Evolutionary conservation across 306 rosid genomes (phyloP).

Genomic region (Gastrolobium bilobum): DNA sequence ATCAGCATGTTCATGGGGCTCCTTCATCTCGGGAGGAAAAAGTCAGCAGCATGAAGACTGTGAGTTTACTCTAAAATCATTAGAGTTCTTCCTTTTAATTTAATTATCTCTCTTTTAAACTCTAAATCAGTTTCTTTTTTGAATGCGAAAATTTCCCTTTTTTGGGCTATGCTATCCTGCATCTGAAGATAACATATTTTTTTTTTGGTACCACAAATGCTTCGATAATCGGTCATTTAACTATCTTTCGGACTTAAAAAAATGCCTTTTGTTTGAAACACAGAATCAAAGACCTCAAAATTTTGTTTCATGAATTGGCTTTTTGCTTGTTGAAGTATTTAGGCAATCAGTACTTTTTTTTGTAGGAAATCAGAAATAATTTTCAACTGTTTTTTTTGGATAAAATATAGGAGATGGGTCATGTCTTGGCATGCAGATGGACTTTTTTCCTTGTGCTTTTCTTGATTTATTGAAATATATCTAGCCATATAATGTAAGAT

Average conservation of each 20-base stretch:
- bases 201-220: no score
- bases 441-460: not conserved
- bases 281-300: not conserved
- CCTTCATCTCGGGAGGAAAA: constrained; percentile 91
- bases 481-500: not conserved
- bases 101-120: constrained; percentile 30
- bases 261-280: not conserved
- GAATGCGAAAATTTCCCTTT: no score
- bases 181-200: no score
- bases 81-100: constrained; percentile 2
- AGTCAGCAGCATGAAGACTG: constrained; percentile 98
- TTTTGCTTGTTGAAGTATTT: constrained; percentile 40
- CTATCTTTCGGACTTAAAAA: constrained; percentile 6
- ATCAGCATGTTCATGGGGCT: constrained; percentile 81
- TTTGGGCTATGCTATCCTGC: no score
- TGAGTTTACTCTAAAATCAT: constrained; percentile 55
- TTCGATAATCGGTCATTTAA: constrained; percentile 34
- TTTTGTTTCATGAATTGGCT: constrained; percentile 15
- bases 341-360: not conserved
- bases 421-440: constrained; percentile 12
- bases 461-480: constrained; percentile 28
- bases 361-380: not conserved
- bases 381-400: constrained; percentile 19
- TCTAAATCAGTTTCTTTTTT: not conserved
- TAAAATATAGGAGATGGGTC: constrained; percentile 4